These are phyloP conservation scores for Picea mariana DNA, from an alignment of 83 land plant species.

Conservation along the genomic window DNA sequence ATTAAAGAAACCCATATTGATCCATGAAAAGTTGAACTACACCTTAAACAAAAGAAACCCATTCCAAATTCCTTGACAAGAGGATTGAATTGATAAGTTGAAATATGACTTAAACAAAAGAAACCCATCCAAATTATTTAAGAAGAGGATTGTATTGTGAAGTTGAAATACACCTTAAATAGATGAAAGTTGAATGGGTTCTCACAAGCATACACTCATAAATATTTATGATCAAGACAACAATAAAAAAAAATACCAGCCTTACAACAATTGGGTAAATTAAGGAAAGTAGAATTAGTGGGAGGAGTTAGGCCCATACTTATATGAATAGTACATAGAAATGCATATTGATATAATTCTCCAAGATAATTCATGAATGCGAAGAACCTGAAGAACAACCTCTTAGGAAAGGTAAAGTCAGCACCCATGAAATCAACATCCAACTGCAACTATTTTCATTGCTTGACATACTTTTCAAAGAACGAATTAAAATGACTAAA, in stretches of 20 bases:
- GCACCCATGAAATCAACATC: constrained; percentile 57
- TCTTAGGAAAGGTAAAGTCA: constrained; percentile 75
- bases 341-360: constrained; percentile 83
- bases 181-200: too few species aligned
- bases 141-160: too few species aligned
- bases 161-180: too few species aligned
- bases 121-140: too few species aligned
- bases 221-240: neutral
- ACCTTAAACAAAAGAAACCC: neutral
- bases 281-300: neutral
- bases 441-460: constrained; percentile 84
- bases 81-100: too few species aligned
- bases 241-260: neutral
- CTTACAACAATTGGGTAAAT: neutral
- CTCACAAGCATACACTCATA: neutral
- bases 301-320: constrained; percentile 29
- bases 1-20: neutral
- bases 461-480: constrained; percentile 73
- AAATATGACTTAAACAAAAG: too few species aligned
- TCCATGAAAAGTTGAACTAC: neutral
- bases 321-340: constrained; percentile 82
- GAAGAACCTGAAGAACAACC: constrained; percentile 88
- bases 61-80: too few species aligned
- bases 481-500: constrained; percentile 88
- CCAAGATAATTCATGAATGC: constrained; percentile 85